Evolutionary conservation across 257 asterid species (phyloP), one percentile per base, ranked within the genome.

Genomic region (Echites panduratus): DNA sequence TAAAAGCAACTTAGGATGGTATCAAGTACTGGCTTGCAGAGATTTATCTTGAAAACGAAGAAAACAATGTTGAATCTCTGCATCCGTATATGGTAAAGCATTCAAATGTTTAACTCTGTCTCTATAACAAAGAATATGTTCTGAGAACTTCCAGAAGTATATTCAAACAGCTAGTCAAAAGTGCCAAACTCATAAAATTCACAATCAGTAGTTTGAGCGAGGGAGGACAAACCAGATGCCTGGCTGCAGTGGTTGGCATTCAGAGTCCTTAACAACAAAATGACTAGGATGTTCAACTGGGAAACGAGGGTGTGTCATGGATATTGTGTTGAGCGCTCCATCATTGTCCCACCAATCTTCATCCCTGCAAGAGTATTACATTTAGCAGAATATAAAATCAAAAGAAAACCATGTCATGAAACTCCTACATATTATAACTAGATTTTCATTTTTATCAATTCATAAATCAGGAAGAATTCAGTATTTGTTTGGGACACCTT

Each of bases 261-360:
- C 98, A 1, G 98, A 88, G 75, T 90, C 98, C 19, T 92, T 83
- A 3, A 84, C 82, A 22, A 90, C 96, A 7, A 75, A 83, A 57
- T 71, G 85, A 77, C 78, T 84, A 1, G 96, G 98, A 66, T 95
- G 99, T 70, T 95, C 98, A 12, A 87, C 77, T 1, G 99, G 99
- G 59, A 90, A 76, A 70, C 98, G 97, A 54, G 99, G 99, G 74
- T 95, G 99, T 13, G 99, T 95, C 98, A 95, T 95, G 44, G 98
- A 91, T 80, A 92, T 87, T 43, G 97, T 95, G 88, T 95, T 95
- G 66, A 95, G 95, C 4, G 99, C 98, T 68, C 99, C 99, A 59
- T 95, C 99, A 63, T 95, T 95, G 75, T 89, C 99, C 99, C 98
- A 95, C 98, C 99, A 95, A 71, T 92, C 99, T 74, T 95, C 96